phyloP scores from a whole-genome alignment of 148 eudicot species.

The Rhododendron kiyosumense region DNA sequence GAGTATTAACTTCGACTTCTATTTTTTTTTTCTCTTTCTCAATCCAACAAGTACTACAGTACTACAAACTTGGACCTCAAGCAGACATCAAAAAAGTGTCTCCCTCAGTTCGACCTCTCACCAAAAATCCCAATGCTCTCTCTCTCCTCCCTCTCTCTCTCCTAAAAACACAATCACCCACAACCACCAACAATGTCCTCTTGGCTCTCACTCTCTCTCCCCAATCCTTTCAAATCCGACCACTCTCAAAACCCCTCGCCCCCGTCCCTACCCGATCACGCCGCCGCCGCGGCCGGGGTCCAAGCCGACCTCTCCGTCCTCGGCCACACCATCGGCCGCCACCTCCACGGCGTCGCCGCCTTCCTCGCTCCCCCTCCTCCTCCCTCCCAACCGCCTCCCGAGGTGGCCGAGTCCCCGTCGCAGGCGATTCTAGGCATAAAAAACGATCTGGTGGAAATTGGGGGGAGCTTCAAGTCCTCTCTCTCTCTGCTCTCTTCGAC shows the following conservation, averaged over 20 bases:
- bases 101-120: not conserved
- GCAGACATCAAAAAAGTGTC: not conserved
- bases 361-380: conserved; percentile 68
- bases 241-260: conserved; percentile 3
- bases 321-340: conserved; percentile 47
- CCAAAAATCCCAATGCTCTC: not conserved
- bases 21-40: too few relatives aligned
- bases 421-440: conserved; percentile 35
- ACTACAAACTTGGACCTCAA: not conserved
- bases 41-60: too few relatives aligned
- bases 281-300: conserved; percentile 22
- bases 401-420: conserved; percentile 16
- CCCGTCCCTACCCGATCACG: not conserved
- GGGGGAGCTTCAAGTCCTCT: conserved; percentile 49
- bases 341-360: conserved; percentile 55
- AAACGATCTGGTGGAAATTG: conserved; percentile 66
- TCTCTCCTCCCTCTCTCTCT: conserved; percentile 4
- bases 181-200: conserved; percentile 20
- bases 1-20: not conserved
- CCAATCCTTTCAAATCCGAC: conserved; percentile 50
- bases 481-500: conserved; percentile 45
- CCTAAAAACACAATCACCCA: not conserved
- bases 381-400: not conserved
- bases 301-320: conserved; percentile 44
- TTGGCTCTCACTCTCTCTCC: conserved; percentile 30